A percentile compares a stretch with the other conserved stretches of the same genome.
Evolutionary conservation across 1,284 basidiomycete species (phyloP).

Genomic region (Afroboletus lepidellus): DNA sequence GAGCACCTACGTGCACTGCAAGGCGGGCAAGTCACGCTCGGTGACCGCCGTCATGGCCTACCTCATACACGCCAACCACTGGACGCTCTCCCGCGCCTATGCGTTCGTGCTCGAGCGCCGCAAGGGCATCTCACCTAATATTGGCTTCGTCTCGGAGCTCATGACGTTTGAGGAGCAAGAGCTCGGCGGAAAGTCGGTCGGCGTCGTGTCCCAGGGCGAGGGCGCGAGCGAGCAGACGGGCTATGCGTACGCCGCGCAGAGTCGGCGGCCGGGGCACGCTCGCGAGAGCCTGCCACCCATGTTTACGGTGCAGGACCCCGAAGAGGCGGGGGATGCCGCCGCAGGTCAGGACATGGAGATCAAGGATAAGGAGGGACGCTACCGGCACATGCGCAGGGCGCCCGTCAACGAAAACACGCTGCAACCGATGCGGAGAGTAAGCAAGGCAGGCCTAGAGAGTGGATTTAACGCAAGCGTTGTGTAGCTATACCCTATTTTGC

Average conservation of each 20-base stretch:
- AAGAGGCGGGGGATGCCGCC: slow-evolving; percentile 43
- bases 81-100: slow-evolving; percentile 90
- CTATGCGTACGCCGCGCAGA: slow-evolving; percentile 44
- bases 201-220: slow-evolving; percentile 52
- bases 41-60: slow-evolving; percentile 98
- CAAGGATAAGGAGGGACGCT: slow-evolving; percentile 77
- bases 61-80: slow-evolving; percentile 94
- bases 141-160: slow-evolving; percentile 95
- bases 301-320: slow-evolving; percentile 35
- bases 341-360: slow-evolving; percentile 81
- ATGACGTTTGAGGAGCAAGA: slow-evolving; percentile 95
- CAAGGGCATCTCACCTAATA: slow-evolving; percentile 94
- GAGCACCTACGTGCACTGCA: slow-evolving; percentile 94
- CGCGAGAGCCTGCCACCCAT: slow-evolving; percentile 78
- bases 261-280: slow-evolving; percentile 54
- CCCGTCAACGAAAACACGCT: slow-evolving; percentile 84
- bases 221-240: slow-evolving; percentile 28
- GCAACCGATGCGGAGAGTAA: slow-evolving; percentile 82
- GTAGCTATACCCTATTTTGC: slow-evolving; percentile 18
- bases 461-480: slow-evolving; percentile 7
- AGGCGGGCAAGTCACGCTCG: slow-evolving; percentile 92
- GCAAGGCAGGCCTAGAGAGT: slow-evolving; percentile 87
- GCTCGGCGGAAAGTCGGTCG: slow-evolving; percentile 78
- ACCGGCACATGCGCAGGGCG: slow-evolving; percentile 78
- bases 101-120: slow-evolving; percentile 87